These are phyloP conservation scores for Podaxis sp. DNA, from an alignment of 768 basidiomycete species.

Conservation along the genomic window DNA sequence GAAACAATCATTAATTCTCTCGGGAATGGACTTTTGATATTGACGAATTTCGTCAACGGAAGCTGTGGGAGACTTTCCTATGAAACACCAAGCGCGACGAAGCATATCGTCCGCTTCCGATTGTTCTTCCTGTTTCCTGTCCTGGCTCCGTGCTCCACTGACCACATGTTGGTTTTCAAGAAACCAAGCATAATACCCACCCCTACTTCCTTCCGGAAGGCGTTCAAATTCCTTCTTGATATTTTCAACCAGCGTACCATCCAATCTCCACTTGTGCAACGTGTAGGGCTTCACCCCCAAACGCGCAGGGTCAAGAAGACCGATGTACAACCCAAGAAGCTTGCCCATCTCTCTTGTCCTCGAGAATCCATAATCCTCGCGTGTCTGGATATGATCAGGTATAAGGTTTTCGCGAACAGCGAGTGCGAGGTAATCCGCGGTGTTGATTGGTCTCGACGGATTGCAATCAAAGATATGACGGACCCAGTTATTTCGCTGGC, in stretches of 20 bases:
- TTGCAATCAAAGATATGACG: conserved; percentile 33
- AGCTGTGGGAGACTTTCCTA: neutral
- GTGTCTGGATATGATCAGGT: conserved; percentile 31
- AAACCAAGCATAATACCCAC: conserved; percentile 35
- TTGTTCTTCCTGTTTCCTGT: neutral
- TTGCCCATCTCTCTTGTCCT: conserved; percentile 18
- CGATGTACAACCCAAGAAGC: conserved; percentile 31
- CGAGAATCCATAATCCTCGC: conserved; percentile 34
- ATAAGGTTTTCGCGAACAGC: conserved; percentile 23
- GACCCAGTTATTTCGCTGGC: conserved; percentile 29
- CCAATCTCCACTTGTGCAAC: conserved; percentile 30
- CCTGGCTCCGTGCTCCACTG: conserved; percentile 7
- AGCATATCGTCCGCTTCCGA: neutral
- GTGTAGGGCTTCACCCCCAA: conserved; percentile 22
- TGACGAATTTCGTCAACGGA: neutral
- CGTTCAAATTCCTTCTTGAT: conserved; percentile 28
- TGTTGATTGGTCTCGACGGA: conserved; percentile 21
- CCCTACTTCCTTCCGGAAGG: conserved; percentile 22
- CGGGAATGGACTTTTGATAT: neutral
- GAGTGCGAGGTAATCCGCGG: conserved; percentile 30
- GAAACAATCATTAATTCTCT: neutral
- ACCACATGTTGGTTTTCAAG: conserved; percentile 30
- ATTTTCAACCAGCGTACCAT: conserved; percentile 30
- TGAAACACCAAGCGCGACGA: neutral
- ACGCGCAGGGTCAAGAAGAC: conserved; percentile 19